Conservation (phyloP, 2,329 filamentous ascomycete species). For the Periglandula ipomoeae region DNA sequence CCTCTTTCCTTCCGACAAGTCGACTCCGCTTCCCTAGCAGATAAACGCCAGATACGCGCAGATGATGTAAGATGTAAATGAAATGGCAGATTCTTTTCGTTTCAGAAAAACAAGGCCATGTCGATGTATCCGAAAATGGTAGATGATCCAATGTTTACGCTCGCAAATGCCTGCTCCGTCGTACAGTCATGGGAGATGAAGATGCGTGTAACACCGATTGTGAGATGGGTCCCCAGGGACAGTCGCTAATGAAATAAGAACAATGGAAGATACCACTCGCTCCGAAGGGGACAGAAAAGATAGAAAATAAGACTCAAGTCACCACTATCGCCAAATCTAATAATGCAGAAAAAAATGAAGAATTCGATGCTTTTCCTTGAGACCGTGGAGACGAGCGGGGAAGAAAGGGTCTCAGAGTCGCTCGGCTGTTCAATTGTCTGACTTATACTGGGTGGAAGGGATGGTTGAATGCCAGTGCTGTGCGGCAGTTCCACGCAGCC, state of each 20-base stretch:
- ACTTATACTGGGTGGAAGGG: conserved; percentile 2
- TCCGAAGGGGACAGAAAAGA: too few species aligned
- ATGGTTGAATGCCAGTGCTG: background rate
- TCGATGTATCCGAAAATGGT: background rate
- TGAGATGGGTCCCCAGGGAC: background rate
- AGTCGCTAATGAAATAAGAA: background rate
- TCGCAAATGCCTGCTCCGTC: background rate
- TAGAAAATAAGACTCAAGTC: too few species aligned
- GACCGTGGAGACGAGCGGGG: background rate
- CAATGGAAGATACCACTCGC: background rate
- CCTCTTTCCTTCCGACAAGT: background rate
- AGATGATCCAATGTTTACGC: background rate
- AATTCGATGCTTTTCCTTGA: background rate
- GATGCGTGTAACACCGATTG: background rate
- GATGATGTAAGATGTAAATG: background rate
- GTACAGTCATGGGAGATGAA: background rate
- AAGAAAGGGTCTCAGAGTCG: background rate
- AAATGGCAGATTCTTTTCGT: background rate
- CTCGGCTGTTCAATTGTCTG: background rate
- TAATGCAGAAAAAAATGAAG: background rate
- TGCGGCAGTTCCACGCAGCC: background rate
- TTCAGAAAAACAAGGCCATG: background rate
- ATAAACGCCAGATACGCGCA: background rate
- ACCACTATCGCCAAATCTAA: background rate
- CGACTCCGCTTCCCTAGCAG: background rate